A percentile compares a stretch with the other conserved stretches of the same genome.
phyloP scores from a whole-genome alignment of 164 flowering plant species.

The Vitis rotundifolia region DNA sequence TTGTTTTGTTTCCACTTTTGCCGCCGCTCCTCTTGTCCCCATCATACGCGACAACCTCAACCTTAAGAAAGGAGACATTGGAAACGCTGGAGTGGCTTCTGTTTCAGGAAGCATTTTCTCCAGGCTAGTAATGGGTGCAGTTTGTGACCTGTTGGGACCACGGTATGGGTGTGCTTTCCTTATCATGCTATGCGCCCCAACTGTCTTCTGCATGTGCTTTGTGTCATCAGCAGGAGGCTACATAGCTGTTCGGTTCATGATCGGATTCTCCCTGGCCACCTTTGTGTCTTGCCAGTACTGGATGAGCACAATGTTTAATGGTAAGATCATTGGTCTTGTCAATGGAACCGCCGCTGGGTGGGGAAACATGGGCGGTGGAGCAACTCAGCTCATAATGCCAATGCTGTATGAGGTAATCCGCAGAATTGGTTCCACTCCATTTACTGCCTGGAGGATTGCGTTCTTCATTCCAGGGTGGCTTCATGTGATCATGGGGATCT shows the following conservation, averaged over 20 bases:
- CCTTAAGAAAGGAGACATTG: constrained; percentile 59
- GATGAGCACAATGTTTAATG: constrained; percentile 78
- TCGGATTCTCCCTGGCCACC: constrained; percentile 81
- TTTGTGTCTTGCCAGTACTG: constrained; percentile 85
- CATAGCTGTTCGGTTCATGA: constrained; percentile 34
- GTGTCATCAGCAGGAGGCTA: constrained; percentile 47
- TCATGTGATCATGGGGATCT: constrained; percentile 56
- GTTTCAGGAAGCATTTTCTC: constrained; percentile 80
- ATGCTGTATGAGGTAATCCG: constrained; percentile 48
- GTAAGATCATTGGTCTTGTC: constrained; percentile 67
- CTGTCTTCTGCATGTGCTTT: constrained; percentile 62
- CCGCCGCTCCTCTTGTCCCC: constrained; percentile 86
- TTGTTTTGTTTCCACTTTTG: constrained; percentile 79
- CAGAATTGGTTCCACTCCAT: constrained; percentile 51
- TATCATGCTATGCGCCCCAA: constrained; percentile 63
- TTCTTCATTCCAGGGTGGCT: constrained; percentile 74
- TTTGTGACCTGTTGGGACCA: constrained; percentile 76
- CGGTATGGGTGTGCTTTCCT: constrained; percentile 68
- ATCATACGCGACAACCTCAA: constrained; percentile 81
- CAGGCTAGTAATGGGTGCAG: constrained; percentile 75
- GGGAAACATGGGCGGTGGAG: constrained; percentile 93
- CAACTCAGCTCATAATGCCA: constrained; percentile 80
- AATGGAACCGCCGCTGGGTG: constrained; percentile 81
- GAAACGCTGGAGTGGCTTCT: constrained; percentile 78
- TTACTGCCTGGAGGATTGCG: constrained; percentile 87